phyloP scores from a whole-genome alignment of 139 green algal species.

The Marvania coccoides region DNA sequence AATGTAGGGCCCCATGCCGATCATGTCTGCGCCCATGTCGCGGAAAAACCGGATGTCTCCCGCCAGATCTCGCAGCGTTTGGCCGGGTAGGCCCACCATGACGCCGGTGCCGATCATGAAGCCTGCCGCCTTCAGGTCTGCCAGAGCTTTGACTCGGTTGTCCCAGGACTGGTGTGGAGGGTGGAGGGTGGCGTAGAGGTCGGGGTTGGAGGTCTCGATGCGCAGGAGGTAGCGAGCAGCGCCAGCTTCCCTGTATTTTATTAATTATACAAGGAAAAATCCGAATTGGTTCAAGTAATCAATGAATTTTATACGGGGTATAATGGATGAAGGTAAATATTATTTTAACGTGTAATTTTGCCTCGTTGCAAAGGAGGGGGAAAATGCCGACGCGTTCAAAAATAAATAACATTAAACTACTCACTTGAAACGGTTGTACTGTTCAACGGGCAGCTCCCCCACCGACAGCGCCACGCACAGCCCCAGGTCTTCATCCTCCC shows the following conservation, averaged over 20 bases:
- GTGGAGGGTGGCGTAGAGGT: constrained; percentile 50
- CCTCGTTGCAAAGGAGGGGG: no score
- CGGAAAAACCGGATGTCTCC: constrained; percentile 56
- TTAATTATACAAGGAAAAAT: no score
- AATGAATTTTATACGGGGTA: no score
- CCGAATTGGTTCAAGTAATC: no score
- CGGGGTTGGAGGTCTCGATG: constrained; percentile 57
- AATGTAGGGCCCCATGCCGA: constrained; percentile 27
- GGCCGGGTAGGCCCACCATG: constrained; percentile 61
- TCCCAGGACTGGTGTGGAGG: constrained; percentile 40
- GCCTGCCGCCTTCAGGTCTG: constrained; percentile 31
- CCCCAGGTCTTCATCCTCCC: constrained; percentile 26
- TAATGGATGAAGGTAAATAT: no score
- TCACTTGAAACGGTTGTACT: no score
- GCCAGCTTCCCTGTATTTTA: constrained; percentile 15
- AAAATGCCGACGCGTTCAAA: no score
- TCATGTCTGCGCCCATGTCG: constrained; percentile 52
- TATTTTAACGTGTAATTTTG: no score
- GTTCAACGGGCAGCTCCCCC: constrained; percentile 37
- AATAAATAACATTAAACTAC: no score
- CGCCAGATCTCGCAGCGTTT: constrained; percentile 54
- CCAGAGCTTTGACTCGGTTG: constrained; percentile 35
- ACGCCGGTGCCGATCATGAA: constrained; percentile 53
- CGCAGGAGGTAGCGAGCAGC: constrained; percentile 56
- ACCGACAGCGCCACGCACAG: constrained; percentile 48